Percentiles rank a stretch among this genome's conserved stretches.
Evolutionary conservation across 2,329 filamentous ascomycete genomes (phyloP).

Genomic region (Xylariaceae sp.): DNA sequence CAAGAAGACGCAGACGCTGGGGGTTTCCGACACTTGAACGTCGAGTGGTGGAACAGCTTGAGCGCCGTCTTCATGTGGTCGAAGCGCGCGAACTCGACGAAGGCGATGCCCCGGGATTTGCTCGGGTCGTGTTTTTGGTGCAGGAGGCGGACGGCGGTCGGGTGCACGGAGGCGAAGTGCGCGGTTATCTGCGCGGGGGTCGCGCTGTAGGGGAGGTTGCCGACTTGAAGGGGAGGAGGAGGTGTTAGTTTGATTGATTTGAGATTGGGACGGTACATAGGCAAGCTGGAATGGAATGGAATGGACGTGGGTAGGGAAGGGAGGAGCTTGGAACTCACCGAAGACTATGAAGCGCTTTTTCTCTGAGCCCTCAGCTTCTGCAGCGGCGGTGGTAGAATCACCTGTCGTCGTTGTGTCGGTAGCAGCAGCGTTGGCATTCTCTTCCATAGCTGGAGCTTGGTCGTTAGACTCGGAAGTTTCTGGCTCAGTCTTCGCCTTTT

Average conservation of each 20-base stretch:
- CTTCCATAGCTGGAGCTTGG: background rate
- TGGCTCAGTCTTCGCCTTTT: constrained; percentile 18
- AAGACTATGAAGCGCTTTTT: constrained; percentile 70
- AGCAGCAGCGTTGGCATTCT: constrained; percentile 3
- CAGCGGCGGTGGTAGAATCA: constrained; percentile 15
- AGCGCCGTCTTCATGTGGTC: constrained; percentile 91
- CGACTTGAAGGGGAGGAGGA: too few relatives aligned
- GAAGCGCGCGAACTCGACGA: constrained; percentile 83
- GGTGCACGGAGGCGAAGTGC: constrained; percentile 76
- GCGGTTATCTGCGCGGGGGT: constrained; percentile 63
- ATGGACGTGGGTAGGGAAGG: too few relatives aligned
- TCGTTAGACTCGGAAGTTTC: constrained; percentile 7
- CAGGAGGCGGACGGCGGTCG: constrained; percentile 67
- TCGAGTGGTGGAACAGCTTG: constrained; percentile 83
- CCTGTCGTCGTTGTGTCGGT: constrained; percentile 16
- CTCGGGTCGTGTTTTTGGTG: constrained; percentile 60
- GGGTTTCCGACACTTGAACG: constrained; percentile 49
- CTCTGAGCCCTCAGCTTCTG: constrained; percentile 11
- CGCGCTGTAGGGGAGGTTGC: constrained; percentile 85
- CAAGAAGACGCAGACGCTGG: too few relatives aligned
- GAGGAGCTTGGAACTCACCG: too few relatives aligned
- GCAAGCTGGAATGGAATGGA: too few relatives aligned
- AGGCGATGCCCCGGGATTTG: constrained; percentile 73
- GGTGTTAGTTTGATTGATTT: too few relatives aligned
- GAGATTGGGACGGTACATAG: too few relatives aligned